Evolutionary conservation across 768 basidiomycete species (phyloP), one percentile per base, ranked within the genome.

Genomic region (Termitomyces sp.): DNA sequence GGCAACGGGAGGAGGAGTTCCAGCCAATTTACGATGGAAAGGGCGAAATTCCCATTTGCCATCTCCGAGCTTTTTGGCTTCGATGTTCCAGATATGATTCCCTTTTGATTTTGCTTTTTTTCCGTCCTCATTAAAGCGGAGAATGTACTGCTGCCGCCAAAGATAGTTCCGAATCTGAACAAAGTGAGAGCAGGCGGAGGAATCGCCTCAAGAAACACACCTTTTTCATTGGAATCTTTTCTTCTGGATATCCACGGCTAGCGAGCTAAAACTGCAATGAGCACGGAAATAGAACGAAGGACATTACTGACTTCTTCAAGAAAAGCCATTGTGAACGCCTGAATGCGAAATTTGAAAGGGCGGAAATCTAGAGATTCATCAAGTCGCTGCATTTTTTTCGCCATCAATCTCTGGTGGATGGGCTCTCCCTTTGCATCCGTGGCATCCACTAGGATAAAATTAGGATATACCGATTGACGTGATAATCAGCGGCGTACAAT

Each of bases 71-170:
- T 92, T 96, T 77, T 86, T 92, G n/a, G 94, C 96, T 68, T 98
- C 94, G 55, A 98, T 90, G 69, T 94, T 96, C 96, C 96, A 99
- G 66, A 98, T 97, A 69, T 98, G 96, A 76, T 99, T 99, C 51
- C 96, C 96, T 79, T 97, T 97, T 57, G 94, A 96, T 76, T 99
- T 99, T 29, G 96, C 92, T 77, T 99, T 99, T 76, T 98, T 98
- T 40, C 96, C 96, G 72, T 98, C 96, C 69, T 98, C 94, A 72
- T 99, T 99, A 80, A 96, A 98, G 36, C 96, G 91, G 34, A 94
- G 88, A 71, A 99, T 98, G 71, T 90, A 88, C 36, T 88, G 88
- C 68, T 96, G 93, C 62, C 87, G 88, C 96, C 96, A 99, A 54
- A 99, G 85, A 77, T 97, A 99, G 76, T 94, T 88, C 67, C 95